Evolutionary conservation across 176 grass and related monocot genomes (phyloP), one percentile per base, ranked within the genome.

Genomic region (Aegilops umbellulata): DNA sequence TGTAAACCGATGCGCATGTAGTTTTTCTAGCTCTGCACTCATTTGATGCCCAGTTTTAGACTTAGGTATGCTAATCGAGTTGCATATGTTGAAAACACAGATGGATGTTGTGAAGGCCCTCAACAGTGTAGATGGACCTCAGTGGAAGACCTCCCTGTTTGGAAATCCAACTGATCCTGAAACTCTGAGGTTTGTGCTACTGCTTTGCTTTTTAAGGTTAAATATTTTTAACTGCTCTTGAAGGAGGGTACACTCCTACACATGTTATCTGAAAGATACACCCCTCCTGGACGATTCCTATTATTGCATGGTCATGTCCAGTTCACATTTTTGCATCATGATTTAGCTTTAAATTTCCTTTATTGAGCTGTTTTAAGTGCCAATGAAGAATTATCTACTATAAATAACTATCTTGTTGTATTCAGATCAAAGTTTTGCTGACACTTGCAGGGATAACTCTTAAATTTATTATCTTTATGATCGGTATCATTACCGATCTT

Each of bases 71-170:
- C 72, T 88, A 77, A 85, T 38, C 20, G 26, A 38, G 68, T 86
- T 80, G 13, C 31, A 65, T 38, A 30, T 87, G 55, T 89, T 80
- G 57, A 83, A 61, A 73, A 41, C 81, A 82, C 80, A 98, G 96
- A 89, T 95, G 86, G 93, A 98, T 81, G 91, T 98, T 77, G 96
- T 98, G 85, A 95, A 95, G 89, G 87, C 91, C 51, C 85, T 98
- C 78, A 98, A 98, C 60, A 89, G 71, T 92, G 58, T 84, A 77
- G 96, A 98, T 74, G 96, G 96, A 46, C 93, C 93, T 91, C 96
- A 98, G 84, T 98, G 96, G 96, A 98, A 92, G 68, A 88, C 91
- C 78, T 98, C 96, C 75, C 91, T 98, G 58, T 98, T 95, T 80
- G 96, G 96, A 73, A 98, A 94, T 92, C 96, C 93, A 84, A 86